Conservation (phyloP, 352 stramenopile genomes). For the Phytophthora fragariaefolia region DNA sequence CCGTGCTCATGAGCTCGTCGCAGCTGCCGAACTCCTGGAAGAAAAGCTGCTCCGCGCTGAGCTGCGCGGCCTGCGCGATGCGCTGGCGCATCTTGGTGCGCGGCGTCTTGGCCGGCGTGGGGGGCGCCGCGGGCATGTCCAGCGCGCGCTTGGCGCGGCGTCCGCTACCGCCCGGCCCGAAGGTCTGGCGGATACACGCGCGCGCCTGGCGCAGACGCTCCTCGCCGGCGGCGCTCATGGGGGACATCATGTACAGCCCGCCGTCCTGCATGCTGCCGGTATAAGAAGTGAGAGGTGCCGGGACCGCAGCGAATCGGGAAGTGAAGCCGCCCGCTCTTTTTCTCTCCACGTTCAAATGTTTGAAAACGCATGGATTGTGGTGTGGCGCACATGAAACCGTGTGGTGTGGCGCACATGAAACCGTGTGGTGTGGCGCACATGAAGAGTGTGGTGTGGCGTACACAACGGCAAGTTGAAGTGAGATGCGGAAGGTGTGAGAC, state of each 20-base stretch:
- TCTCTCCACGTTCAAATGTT: conserved; percentile 47
- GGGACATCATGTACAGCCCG: conserved; percentile 50
- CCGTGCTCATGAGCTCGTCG: conserved; percentile 51
- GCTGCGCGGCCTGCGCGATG: conserved; percentile 49
- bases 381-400: no score
- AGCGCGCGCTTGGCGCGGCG: conserved; percentile 33
- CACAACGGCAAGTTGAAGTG: conserved; percentile 38
- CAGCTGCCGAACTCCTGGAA: conserved; percentile 64
- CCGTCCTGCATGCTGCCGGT: conserved; percentile 28
- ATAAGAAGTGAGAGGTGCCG: background rate
- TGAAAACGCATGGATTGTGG: conserved; percentile 25
- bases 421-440: no score
- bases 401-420: no score
- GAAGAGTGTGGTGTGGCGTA: conserved; percentile 17
- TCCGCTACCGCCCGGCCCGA: conserved; percentile 28
- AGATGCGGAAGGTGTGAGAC: conserved; percentile 12
- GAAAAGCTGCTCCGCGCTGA: conserved; percentile 69
- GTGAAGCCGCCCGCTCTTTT: conserved; percentile 26
- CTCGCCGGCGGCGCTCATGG: conserved; percentile 52
- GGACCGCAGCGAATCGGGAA: conserved; percentile 7
- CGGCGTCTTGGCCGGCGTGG: conserved; percentile 30
- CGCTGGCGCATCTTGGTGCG: conserved; percentile 56
- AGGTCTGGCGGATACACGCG: conserved; percentile 54
- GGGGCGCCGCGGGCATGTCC: conserved; percentile 22
- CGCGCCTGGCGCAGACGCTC: conserved; percentile 46